A percentile compares a stretch with the other conserved stretches of the same genome.
These are phyloP conservation scores for Moesziomyces sp. DNA, from an alignment of 1,284 basidiomycete genomes.

Conservation along the genomic window DNA sequence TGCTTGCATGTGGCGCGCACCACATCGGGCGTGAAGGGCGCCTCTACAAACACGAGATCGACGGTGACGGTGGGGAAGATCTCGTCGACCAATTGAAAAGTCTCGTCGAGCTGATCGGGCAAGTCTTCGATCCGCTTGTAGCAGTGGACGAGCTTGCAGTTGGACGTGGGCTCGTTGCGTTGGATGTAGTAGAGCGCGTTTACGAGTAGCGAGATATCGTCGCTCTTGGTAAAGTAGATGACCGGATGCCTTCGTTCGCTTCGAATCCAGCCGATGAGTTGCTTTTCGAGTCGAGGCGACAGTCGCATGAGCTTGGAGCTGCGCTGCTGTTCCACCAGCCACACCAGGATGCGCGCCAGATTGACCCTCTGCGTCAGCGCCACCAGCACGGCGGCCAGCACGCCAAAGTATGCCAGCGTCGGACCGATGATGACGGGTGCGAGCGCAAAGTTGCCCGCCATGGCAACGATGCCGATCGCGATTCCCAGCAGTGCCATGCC, in stretches of 20 bases:
- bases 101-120: slow-evolving; percentile 66
- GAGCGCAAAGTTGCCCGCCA: slow-evolving; percentile 49
- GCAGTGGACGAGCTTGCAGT: slow-evolving; percentile 77
- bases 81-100: slow-evolving; percentile 59
- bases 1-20: slow-evolving; percentile 29
- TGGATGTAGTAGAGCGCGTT: slow-evolving; percentile 76
- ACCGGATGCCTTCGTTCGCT: slow-evolving; percentile 73
- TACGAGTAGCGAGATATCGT: slow-evolving; percentile 73
- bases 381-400: slow-evolving; percentile 71
- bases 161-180: slow-evolving; percentile 76
- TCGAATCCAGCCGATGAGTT: slow-evolving; percentile 71
- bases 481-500: slow-evolving; percentile 71
- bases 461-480: slow-evolving; percentile 75
- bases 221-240: slow-evolving; percentile 51
- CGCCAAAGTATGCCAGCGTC: slow-evolving; percentile 38
- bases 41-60: slow-evolving; percentile 54
- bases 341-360: slow-evolving; percentile 73
- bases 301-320: slow-evolving; percentile 15
- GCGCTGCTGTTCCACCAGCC: slow-evolving; percentile 75
- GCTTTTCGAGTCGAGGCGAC: slow-evolving; percentile 67
- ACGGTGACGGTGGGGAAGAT: slow-evolving; percentile 58
- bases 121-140: slow-evolving; percentile 71
- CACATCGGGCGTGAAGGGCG: slow-evolving; percentile 46
- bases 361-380: slow-evolving; percentile 72
- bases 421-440: slow-evolving; percentile 75